Conservation (phyloP, 1,139 yeast species). For the Candida sp. region DNA sequence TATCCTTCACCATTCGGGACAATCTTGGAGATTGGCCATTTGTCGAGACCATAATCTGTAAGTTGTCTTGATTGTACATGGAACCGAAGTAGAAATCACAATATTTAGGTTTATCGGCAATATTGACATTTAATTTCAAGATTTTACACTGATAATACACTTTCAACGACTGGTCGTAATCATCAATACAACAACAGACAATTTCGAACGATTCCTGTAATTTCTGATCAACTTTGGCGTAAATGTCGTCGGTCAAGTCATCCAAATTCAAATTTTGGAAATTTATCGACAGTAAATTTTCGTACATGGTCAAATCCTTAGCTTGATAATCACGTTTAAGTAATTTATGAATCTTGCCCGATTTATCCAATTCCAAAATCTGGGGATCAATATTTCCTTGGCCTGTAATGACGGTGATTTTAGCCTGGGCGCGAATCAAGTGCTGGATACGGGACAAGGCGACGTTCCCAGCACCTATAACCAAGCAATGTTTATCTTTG, state of each 20-base stretch:
- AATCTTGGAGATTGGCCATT: conserved; percentile 82
- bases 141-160: conserved; percentile 60
- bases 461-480: conserved; percentile 82
- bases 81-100: conserved; percentile 90
- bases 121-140: conserved; percentile 64
- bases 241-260: conserved; percentile 23
- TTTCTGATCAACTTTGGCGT: conserved; percentile 27
- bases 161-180: conserved; percentile 54
- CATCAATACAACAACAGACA: conserved; percentile 77
- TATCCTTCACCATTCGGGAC: conserved; percentile 62
- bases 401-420: conserved; percentile 66
- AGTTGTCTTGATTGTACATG: conserved; percentile 69
- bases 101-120: conserved; percentile 79
- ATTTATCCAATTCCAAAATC: conserved; percentile 29
- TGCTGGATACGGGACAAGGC: conserved; percentile 70
- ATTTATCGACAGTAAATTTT: conserved; percentile 12
- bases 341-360: conserved; percentile 43
- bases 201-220: conserved; percentile 50
- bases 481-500: conserved; percentile 59
- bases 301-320: conserved; percentile 50
- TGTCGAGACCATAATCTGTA: conserved; percentile 81
- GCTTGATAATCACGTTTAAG: conserved; percentile 38
- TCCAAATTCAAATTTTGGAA: conserved; percentile 13
- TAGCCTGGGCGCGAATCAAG: conserved; percentile 66
- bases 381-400: conserved; percentile 38